Percentiles rank a stretch among this genome's conserved stretches.
These are phyloP conservation scores for Dioscorea dumetorum DNA, from an alignment of 106 monocot genomes.

Conservation along the genomic window DNA sequence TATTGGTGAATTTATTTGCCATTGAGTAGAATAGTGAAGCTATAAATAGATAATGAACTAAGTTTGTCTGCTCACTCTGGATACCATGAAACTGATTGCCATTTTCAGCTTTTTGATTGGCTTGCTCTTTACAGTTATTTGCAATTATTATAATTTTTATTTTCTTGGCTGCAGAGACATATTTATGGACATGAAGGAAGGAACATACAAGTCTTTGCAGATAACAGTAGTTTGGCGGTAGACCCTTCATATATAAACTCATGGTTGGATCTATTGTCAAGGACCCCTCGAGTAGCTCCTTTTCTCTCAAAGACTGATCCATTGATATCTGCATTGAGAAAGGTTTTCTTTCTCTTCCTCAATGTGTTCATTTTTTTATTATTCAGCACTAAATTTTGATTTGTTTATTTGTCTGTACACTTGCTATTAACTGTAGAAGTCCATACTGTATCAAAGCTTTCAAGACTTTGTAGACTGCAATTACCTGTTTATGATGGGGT, in stretches of 20 bases:
- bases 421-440: too few species aligned
- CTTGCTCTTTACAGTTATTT: too few species aligned
- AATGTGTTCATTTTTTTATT: neutral
- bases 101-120: too few species aligned
- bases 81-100: too few species aligned
- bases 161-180: conserved; percentile 61
- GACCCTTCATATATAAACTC: conserved; percentile 68
- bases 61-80: too few species aligned
- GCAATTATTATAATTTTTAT: neutral
- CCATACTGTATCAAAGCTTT: too few species aligned
- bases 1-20: too few species aligned
- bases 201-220: conserved; percentile 79
- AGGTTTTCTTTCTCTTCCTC: conserved; percentile 29
- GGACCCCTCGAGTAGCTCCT: conserved; percentile 93
- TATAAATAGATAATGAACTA: too few species aligned
- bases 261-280: conserved; percentile 86
- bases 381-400: neutral
- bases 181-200: conserved; percentile 82
- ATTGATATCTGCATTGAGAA: conserved; percentile 67
- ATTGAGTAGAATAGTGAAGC: too few species aligned
- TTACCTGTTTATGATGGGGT: too few species aligned
- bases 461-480: too few species aligned
- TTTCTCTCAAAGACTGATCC: conserved; percentile 84
- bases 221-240: conserved; percentile 74
- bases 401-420: neutral